Conservation (phyloP, 441 rosid genomes). For the Capsella rubella region DNA sequence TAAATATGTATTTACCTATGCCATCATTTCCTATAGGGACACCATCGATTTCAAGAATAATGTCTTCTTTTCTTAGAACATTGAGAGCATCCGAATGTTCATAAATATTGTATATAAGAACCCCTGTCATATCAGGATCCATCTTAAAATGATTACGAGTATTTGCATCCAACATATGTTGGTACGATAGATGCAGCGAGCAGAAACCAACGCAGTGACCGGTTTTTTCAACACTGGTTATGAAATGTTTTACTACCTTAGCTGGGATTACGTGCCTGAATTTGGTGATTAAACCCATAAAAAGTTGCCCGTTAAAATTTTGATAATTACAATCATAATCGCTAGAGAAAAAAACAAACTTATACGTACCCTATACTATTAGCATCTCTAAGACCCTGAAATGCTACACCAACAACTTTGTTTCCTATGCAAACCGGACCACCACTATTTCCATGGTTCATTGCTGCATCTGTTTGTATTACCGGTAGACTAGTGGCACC, state of each 20-base stretch:
- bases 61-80: not conserved
- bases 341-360: not conserved
- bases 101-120: not conserved
- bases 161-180: not conserved
- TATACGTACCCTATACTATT: not conserved
- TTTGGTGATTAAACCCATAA: not conserved
- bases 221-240: not conserved
- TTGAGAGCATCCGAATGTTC: not conserved
- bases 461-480: too few relatives aligned
- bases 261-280: not conserved
- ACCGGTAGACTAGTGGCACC: too few relatives aligned
- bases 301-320: not conserved
- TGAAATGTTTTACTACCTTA: not conserved
- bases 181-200: not conserved
- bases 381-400: too few relatives aligned
- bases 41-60: not conserved
- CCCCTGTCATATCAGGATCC: not conserved
- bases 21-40: not conserved
- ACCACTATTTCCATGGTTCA: too few relatives aligned
- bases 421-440: too few relatives aligned
- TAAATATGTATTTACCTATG: not conserved
- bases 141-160: not conserved
- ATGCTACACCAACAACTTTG: not conserved
- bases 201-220: not conserved
- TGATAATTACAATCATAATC: too few relatives aligned